These are phyloP conservation scores for Cornus suecica DNA, from an alignment of 148 eudicot genomes.

Conservation along the genomic window DNA sequence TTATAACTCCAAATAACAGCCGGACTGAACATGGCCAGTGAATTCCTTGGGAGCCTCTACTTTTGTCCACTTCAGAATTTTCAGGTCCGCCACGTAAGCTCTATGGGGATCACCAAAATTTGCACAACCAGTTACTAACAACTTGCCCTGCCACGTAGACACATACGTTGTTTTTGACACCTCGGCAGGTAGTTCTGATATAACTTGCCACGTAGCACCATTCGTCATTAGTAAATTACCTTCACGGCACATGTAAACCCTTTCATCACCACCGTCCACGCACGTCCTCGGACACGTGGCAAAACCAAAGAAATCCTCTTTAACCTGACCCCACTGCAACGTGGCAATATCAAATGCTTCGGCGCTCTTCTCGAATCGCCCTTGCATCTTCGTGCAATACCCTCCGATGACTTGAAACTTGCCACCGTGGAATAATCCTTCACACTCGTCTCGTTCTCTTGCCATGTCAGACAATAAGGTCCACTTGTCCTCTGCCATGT, in stretches of 20 bases:
- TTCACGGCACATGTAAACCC: constrained; percentile 26
- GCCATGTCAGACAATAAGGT: constrained; percentile 57
- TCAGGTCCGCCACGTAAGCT: constrained; percentile 46
- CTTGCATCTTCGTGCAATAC: constrained; percentile 60
- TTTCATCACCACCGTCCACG: constrained; percentile 30
- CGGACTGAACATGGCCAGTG: constrained; percentile 71
- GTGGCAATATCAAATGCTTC: constrained; percentile 43
- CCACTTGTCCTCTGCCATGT: constrained; percentile 64
- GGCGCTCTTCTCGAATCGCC: constrained; percentile 45
- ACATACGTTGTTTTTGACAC: constrained; percentile 22
- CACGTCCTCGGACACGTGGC: constrained; percentile 35
- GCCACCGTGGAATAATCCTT: constrained; percentile 47
- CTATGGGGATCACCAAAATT: constrained; percentile 34
- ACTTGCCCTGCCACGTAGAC: constrained; percentile 38
- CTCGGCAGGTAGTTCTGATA: constrained; percentile 45
- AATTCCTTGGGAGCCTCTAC: constrained; percentile 36
- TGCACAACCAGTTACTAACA: constrained; percentile 51
- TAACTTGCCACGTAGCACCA: constrained; percentile 44
- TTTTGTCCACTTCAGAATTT: constrained; percentile 42
- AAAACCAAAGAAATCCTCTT: constrained; percentile 32
- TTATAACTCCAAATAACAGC: constrained; percentile 59
- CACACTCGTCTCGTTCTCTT: constrained; percentile 65
- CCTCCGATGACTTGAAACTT: constrained; percentile 82
- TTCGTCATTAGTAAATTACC: constrained; percentile 23
- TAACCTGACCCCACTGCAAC: constrained; percentile 57